These are phyloP conservation scores for Phytophthora kernoviae DNA, from an alignment of 352 stramenopile species.

Conservation along the genomic window DNA sequence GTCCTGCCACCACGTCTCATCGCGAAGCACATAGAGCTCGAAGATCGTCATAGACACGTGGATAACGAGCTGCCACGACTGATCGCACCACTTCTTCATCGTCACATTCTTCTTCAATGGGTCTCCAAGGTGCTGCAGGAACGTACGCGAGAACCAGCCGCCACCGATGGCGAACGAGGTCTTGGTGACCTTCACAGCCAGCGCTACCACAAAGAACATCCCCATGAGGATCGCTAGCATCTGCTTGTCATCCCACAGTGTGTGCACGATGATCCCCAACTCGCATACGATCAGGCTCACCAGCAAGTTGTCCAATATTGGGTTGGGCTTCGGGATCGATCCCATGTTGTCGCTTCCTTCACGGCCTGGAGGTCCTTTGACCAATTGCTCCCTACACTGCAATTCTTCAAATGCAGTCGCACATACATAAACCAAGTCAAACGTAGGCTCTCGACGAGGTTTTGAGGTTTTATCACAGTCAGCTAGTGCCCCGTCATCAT, in stretches of 20 bases:
- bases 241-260: slow-evolving; percentile 66
- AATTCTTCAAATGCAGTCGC: slow-evolving; percentile 16
- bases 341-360: slow-evolving; percentile 44
- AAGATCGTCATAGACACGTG: slow-evolving; percentile 87
- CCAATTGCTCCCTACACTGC: slow-evolving; percentile 12
- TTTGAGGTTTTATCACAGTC: background rate
- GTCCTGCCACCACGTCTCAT: slow-evolving; percentile 89
- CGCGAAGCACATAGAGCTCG: slow-evolving; percentile 78
- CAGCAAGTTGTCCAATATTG: slow-evolving; percentile 69
- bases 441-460: background rate
- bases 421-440: too few species aligned
- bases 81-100: slow-evolving; percentile 90
- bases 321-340: slow-evolving; percentile 70
- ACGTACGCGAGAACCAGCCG: slow-evolving; percentile 76
- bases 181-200: slow-evolving; percentile 76
- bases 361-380: slow-evolving; percentile 6
- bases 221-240: slow-evolving; percentile 73
- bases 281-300: slow-evolving; percentile 63
- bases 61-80: slow-evolving; percentile 89
- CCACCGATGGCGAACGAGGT: slow-evolving; percentile 62
- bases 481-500: background rate
- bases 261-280: slow-evolving; percentile 64
- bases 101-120: slow-evolving; percentile 80
- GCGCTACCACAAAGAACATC: slow-evolving; percentile 69
- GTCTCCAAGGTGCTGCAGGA: slow-evolving; percentile 80